Conservation (phyloP, 768 basidiomycete genomes). For the Russula vinacea region DNA sequence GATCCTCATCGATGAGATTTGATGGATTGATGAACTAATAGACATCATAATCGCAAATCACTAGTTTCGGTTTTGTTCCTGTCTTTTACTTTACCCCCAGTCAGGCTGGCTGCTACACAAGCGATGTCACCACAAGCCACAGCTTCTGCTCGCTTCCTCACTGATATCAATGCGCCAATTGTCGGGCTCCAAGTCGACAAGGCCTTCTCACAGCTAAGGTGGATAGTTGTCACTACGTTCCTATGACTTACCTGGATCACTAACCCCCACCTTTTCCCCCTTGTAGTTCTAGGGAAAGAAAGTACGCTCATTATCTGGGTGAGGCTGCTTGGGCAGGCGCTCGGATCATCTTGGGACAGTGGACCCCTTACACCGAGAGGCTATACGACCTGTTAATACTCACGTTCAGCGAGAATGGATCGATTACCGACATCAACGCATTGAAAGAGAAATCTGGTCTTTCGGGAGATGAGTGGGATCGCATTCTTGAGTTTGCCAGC, state of each 20-base stretch:
- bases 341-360: conserved; percentile 80
- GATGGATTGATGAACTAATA: conserved; percentile 2
- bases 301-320: conserved; percentile 70
- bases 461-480: conserved; percentile 59
- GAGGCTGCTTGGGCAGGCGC: conserved; percentile 82
- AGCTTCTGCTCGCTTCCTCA: conserved; percentile 60
- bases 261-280: neutral
- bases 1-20: neutral
- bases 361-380: conserved; percentile 65
- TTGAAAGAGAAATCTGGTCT: conserved; percentile 56
- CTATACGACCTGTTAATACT: conserved; percentile 71
- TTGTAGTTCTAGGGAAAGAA: conserved; percentile 65
- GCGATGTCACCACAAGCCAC: conserved; percentile 38
- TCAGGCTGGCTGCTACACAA: neutral
- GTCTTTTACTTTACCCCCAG: neutral
- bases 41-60: neutral
- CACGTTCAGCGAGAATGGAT: conserved; percentile 59
- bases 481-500: conserved; percentile 64
- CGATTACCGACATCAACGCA: conserved; percentile 52
- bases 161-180: conserved; percentile 72
- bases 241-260: neutral
- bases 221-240: conserved; percentile 2
- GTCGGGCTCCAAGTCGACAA: conserved; percentile 67
- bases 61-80: neutral
- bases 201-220: conserved; percentile 71